Conservation (phyloP, 164 flowering plant genomes). For the Berberis thunbergii region DNA sequence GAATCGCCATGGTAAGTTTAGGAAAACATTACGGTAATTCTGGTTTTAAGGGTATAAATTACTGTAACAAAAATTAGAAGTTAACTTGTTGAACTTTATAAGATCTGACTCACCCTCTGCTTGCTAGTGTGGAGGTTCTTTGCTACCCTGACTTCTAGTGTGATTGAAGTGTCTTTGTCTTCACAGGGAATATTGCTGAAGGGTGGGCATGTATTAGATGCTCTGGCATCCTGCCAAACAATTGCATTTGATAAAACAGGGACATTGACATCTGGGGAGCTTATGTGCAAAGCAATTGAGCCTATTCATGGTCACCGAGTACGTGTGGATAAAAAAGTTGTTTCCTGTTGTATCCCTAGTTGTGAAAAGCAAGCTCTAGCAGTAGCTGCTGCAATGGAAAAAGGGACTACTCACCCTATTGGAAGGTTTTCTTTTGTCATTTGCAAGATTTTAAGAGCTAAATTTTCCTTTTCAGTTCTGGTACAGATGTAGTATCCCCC, state of each 20-base stretch:
- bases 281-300: conserved; percentile 83
- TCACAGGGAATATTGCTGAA: conserved; percentile 88
- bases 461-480: not conserved
- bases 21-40: no score
- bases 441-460: not conserved
- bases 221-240: conserved; percentile 81
- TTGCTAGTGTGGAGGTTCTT: no score
- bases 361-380: conserved; percentile 99
- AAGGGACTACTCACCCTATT: conserved; percentile 99
- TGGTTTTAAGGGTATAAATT: no score
- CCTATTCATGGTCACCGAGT: conserved; percentile 77
- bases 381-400: conserved; percentile 99
- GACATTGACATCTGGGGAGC: conserved; percentile 92
- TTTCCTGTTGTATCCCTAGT: conserved; percentile 72
- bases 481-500: not conserved
- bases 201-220: conserved; percentile 96
- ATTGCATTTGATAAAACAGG: conserved; percentile 99
- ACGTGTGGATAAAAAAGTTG: conserved; percentile 13
- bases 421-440: conserved; percentile 59
- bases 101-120: no score
- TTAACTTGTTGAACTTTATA: no score
- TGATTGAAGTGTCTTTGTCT: not conserved
- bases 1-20: no score
- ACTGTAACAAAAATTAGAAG: no score
- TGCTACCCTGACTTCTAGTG: no score